These are phyloP conservation scores for Dioscorea zingiberensis DNA, from an alignment of 106 monocot species.

Conservation along the genomic window DNA sequence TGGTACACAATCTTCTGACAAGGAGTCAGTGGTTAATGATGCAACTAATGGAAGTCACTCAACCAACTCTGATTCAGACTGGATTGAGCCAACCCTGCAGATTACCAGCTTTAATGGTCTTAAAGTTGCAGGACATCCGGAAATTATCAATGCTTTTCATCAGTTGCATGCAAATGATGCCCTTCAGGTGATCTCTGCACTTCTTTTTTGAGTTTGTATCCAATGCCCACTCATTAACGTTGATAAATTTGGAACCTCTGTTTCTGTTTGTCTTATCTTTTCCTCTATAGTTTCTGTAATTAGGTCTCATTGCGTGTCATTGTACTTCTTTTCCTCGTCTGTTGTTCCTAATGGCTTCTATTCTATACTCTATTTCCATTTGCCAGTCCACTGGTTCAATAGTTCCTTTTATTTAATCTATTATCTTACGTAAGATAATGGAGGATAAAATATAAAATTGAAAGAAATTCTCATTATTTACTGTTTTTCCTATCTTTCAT, in stretches of 20 bases:
- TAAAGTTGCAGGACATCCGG: conserved; percentile 20
- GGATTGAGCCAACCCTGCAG: conserved; percentile 51
- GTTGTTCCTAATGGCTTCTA: too few species aligned
- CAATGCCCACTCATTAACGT: too few species aligned
- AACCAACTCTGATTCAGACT: conserved; percentile 34
- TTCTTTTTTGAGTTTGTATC: neutral
- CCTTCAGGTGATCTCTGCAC: conserved; percentile 36
- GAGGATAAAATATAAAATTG: too few species aligned
- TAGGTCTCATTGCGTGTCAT: neutral
- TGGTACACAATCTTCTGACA: conserved; percentile 6
- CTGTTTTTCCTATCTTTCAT: too few species aligned
- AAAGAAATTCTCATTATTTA: too few species aligned
- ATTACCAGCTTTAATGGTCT: conserved; percentile 23
- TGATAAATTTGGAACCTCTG: neutral
- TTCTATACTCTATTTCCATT: too few species aligned
- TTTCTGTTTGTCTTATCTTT: neutral
- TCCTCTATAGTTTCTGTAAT: neutral
- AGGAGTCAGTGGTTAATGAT: conserved; percentile 13
- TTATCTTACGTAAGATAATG: too few species aligned
- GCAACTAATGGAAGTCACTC: neutral
- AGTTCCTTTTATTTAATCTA: too few species aligned
- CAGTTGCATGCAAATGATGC: conserved; percentile 39
- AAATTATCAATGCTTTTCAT: conserved; percentile 54
- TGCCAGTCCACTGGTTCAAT: too few species aligned
- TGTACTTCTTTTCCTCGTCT: neutral